Evolutionary conservation across 768 basidiomycete species (phyloP).

Genomic region (Leccinum arenicola): DNA sequence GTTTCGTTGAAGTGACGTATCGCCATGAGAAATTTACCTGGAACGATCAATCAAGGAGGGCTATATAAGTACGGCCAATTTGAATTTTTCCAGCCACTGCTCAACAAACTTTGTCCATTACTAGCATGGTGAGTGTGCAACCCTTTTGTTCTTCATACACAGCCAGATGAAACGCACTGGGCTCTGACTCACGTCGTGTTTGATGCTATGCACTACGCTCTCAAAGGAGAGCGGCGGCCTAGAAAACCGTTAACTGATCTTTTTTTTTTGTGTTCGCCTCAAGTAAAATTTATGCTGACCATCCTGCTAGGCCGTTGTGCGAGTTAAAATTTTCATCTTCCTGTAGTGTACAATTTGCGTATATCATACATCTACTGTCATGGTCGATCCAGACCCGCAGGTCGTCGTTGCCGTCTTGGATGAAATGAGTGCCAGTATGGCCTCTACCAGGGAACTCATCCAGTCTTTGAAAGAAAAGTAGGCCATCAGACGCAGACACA

Average conservation of each 20-base stretch:
- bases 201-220: conserved; percentile 56
- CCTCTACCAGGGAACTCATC: conserved; percentile 56
- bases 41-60: too few species aligned
- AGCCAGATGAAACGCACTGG: conserved; percentile 59
- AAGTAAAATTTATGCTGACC: conserved; percentile 10
- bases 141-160: not conserved
- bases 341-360: conserved; percentile 3
- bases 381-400: conserved; percentile 15
- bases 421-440: conserved; percentile 62
- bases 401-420: conserved; percentile 35
- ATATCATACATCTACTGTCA: conserved; percentile 7
- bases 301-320: not conserved
- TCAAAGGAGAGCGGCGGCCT: conserved; percentile 48
- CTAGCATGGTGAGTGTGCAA: not conserved
- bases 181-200: conserved; percentile 42
- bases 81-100: too few species aligned
- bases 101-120: too few species aligned
- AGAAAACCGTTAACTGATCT: conserved; percentile 63
- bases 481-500: conserved; percentile 14
- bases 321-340: not conserved
- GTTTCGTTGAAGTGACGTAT: not conserved
- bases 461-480: conserved; percentile 56
- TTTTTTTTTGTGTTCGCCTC: not conserved
- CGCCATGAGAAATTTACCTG: too few species aligned
- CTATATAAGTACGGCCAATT: too few species aligned